These are phyloP conservation scores for Colletotrichum sp. DNA, from an alignment of 2,329 filamentous ascomycete species.

Conservation along the genomic window DNA sequence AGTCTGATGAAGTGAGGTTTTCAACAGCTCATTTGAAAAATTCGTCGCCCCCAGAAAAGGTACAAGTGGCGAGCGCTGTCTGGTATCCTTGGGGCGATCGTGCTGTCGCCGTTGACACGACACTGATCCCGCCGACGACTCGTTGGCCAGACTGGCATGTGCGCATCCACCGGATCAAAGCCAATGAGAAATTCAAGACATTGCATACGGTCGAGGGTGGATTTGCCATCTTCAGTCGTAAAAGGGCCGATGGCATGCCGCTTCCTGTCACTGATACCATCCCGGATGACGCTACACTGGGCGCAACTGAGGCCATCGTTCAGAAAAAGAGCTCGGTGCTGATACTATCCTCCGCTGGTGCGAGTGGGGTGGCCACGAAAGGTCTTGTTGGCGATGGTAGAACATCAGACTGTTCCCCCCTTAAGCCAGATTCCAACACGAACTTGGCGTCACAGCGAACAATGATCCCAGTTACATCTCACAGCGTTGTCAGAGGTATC, in stretches of 20 bases:
- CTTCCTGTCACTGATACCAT: background rate
- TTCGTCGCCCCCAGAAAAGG: background rate
- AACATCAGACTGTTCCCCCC: background rate
- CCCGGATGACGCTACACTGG: background rate
- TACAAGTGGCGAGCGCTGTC: background rate
- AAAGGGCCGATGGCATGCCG: background rate
- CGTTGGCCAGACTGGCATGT: conserved; percentile 39
- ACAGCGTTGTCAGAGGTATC: background rate
- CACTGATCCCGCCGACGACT: conserved; percentile 29
- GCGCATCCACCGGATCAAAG: conserved; percentile 25
- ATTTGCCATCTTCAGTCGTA: conserved; percentile 23
- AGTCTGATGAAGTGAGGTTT: conserved; percentile 23
- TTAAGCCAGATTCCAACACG: conserved; percentile 30
- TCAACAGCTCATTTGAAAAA: background rate
- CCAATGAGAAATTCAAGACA: background rate
- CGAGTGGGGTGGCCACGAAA: background rate
- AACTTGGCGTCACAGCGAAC: conserved; percentile 26
- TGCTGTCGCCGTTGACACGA: conserved; percentile 27
- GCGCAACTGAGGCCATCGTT: background rate
- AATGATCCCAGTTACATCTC: conserved; percentile 18
- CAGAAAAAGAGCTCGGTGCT: background rate
- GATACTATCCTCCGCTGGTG: conserved; percentile 2
- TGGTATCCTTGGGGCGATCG: conserved; percentile 32
- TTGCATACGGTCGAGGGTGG: conserved; percentile 25
- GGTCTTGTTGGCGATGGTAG: background rate